Base-by-base conservation (phyloP, 2,329 filamentous ascomycete species). In the Lasiodiplodia citricola region DNA sequence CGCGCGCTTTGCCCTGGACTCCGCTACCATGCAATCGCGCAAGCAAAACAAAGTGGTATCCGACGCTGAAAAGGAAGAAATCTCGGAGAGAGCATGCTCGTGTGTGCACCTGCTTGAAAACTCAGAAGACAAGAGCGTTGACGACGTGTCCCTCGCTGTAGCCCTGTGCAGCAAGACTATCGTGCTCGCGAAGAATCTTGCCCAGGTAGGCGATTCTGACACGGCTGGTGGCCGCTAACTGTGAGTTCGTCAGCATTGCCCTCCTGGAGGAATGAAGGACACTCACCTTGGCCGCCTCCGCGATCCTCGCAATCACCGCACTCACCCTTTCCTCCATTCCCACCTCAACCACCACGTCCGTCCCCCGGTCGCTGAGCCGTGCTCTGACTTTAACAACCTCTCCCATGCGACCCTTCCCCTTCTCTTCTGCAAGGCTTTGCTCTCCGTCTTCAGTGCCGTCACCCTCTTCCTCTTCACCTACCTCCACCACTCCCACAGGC, bases 151-250 rank as follows among this genome's bases (percentile, higher is more conserved):
- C 91, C 70, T 87, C 85, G 73, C 89, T 87, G 92, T 92, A 97
- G 60, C 91, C 91, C 73, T 96, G 91, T 3, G 86, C 85, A 55
- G 83, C 79, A 21, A 97, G 82, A 0, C 90, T 85, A 23, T 87
- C 77, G 66, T 85, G 85, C 71, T 95, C 92, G 72, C 90, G 89
- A 56, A 97, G 85, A 63, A 94, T 87, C 76, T 90, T 93, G 72
- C 94, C 94, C 79, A 96, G 86, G 78, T 97, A 96, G 23, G 89
- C 90, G 69, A 97, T 87, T 66, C 88, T 88, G 63, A 97, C 83
- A 58, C 84, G 87, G 70, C 87, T 88, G 55, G 82, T 83, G 8
- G 83, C 76, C 2, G 85, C 79, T 38, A 94, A 82, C 91, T 91
- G 44, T 23, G 7, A 35, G 5, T 11, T 23, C n/a, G 47, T 64